Base-by-base conservation (phyloP, 805 yeast species). In the Candida andamanensis region DNA sequence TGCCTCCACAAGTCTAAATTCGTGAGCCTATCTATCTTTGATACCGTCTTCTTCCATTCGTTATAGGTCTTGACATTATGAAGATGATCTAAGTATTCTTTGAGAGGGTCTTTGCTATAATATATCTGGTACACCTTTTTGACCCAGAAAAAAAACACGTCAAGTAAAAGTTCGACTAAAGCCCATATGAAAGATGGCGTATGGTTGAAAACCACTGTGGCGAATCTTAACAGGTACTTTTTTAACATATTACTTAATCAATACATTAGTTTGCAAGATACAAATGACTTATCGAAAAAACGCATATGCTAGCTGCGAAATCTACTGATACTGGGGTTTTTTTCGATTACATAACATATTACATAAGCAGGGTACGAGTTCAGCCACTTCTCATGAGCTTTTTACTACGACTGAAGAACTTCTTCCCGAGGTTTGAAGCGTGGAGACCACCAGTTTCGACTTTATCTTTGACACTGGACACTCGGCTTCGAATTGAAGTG, bases 1-100 rank as follows among this genome's bases (percentile, higher is more conserved):
- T 85, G 84, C 37, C 96, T 67, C 95, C 94, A 66, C 33, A 64
- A 45, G 37, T 65, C 69, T 60, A 61, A 58, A 38, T 58, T 58
- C 2, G 72, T 64, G 28, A 60, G 41, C 32, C 68, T 70, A 59
- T 49, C 78, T 27, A 76, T 78, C 24, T 75, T 70, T 23, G 57
- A 42, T 24, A 66, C 68, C 0, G 74, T 67, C 14, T 55, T 58
- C 40, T 71, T 78, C 90, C 95, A 90, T 36, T 84, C 90, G 24
- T 69, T 74, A 52, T 76, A 84, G 13, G 72, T 68, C 26, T 67
- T 61, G 13, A 81, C 80, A 14, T 58, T 58, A 13, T 70, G 69
- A 23, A 78, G 51, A 38, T 66, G 63, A 40, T 68, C 68, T 28
- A 72, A 62, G 9, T 69, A 71, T 29, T 69, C 71, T 36, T 69